These are phyloP conservation scores for Drechslerella dactyloides DNA, from an alignment of 2,329 filamentous ascomycete genomes.

Conservation along the genomic window DNA sequence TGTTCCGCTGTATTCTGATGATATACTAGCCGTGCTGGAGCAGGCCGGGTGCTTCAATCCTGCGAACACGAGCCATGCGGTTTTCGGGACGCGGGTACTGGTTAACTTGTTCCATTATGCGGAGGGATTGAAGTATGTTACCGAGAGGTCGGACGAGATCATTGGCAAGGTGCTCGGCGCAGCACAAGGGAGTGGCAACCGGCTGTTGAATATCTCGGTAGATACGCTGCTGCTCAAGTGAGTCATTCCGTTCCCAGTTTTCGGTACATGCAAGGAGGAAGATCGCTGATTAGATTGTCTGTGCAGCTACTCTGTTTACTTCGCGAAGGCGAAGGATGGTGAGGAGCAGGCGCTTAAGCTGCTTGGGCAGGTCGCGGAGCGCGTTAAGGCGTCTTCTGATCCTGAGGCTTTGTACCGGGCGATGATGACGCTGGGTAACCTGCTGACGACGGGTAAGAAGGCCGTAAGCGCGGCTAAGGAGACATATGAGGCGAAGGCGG, in stretches of 20 bases:
- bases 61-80: conserved; percentile 75
- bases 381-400: conserved; percentile 73
- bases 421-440: conserved; percentile 81
- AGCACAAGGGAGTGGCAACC: conserved; percentile 65
- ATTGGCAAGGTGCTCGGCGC: conserved; percentile 69
- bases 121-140: conserved; percentile 71
- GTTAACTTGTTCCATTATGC: conserved; percentile 82
- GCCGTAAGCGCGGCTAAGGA: conserved; percentile 60
- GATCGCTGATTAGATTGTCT: conserved; percentile 22
- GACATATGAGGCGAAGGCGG: conserved; percentile 59
- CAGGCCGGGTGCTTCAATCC: conserved; percentile 66
- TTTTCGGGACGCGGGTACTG: conserved; percentile 82
- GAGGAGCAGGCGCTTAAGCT: conserved; percentile 59
- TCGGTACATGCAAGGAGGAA: background rate
- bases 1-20: conserved; percentile 68
- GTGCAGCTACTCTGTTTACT: conserved; percentile 70
- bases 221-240: conserved; percentile 81
- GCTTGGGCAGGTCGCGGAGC: conserved; percentile 67
- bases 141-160: conserved; percentile 65
- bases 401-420: conserved; percentile 82
- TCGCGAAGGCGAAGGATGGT: conserved; percentile 60
- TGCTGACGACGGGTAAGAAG: conserved; percentile 67
- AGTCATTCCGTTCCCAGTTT: conserved; percentile 50
- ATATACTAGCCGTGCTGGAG: conserved; percentile 68
- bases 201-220: conserved; percentile 81